phyloP scores from a whole-genome alignment of 352 stramenopile species.

The Hyphochytrium catenoides region DNA sequence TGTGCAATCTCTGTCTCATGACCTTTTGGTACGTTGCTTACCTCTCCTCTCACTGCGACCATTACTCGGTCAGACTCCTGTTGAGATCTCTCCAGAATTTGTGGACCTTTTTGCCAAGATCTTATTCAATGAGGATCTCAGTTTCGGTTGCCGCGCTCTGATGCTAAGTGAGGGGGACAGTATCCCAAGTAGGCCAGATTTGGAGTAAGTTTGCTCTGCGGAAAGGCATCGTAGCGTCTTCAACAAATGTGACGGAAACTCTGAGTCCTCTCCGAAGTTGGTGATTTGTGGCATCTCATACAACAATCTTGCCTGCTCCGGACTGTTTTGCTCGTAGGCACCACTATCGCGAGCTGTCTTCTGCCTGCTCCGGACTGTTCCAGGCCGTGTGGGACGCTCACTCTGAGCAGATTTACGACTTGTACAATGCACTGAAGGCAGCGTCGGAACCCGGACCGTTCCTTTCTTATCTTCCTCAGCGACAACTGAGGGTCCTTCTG shows the following conservation, averaged over 20 bases:
- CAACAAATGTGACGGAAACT: no score
- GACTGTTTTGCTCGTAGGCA: no score
- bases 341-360: conserved; percentile 30
- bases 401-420: conserved; percentile 22
- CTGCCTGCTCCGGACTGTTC: conserved; percentile 28
- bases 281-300: no score
- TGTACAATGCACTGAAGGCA: conserved; percentile 23
- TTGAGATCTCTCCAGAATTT: conserved; percentile 27
- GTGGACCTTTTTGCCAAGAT: conserved; percentile 32
- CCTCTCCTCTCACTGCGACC: no score
- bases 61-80: conserved; percentile 17
- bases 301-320: no score
- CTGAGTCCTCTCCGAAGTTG: no score
- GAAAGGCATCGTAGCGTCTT: no score
- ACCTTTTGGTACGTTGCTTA: no score
- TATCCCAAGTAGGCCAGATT: conserved; percentile 26
- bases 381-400: conserved; percentile 41
- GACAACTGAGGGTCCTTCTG: no score
- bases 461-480: no score
- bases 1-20: no score
- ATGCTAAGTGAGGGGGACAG: conserved; percentile 27
- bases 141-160: conserved; percentile 26
- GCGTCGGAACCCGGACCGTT: conserved; percentile 19
- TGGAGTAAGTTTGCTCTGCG: no score
- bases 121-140: conserved; percentile 33